phyloP scores from a whole-genome alignment of 305 asterid genomes.

The Solanum hybrid region DNA sequence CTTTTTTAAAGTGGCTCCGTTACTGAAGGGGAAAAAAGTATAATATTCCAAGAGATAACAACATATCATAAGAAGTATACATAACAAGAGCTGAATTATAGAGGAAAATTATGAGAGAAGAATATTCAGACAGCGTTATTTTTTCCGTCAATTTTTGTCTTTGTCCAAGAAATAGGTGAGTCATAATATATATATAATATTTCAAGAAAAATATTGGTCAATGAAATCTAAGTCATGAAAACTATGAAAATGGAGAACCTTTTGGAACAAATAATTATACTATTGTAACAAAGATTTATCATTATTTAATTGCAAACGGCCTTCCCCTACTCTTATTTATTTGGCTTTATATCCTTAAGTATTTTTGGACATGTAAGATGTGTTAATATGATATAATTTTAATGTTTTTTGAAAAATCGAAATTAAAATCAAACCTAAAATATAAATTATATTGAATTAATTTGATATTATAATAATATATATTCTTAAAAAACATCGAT shows the following conservation, averaged over 20 bases:
- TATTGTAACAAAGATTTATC: not conserved
- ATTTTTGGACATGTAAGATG: not conserved
- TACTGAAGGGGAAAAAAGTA: too few species aligned
- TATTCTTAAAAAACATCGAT: not conserved
- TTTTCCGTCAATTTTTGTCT: too few species aligned
- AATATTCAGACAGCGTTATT: too few species aligned
- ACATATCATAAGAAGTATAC: too few species aligned
- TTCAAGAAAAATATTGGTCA: too few species aligned
- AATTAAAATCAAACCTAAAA: not conserved
- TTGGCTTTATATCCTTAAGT: not conserved
- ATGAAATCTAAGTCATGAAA: not conserved
- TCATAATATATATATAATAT: too few species aligned
- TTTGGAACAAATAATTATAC: not conserved
- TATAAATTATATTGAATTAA: not conserved
- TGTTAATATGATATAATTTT: not conserved
- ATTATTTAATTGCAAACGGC: not conserved
- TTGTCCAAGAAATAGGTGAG: too few species aligned
- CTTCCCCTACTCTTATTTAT: not conserved
- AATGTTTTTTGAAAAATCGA: not conserved
- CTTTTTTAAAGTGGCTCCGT: too few species aligned
- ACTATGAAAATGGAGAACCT: not conserved
- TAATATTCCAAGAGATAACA: too few species aligned
- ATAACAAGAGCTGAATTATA: too few species aligned
- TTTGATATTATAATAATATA: not conserved
- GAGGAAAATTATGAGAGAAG: too few species aligned